A percentile compares a stretch with the other conserved stretches of the same genome.
phyloP scores from a whole-genome alignment of 257 asterid genomes.

The Solanum bulbocastanum region DNA sequence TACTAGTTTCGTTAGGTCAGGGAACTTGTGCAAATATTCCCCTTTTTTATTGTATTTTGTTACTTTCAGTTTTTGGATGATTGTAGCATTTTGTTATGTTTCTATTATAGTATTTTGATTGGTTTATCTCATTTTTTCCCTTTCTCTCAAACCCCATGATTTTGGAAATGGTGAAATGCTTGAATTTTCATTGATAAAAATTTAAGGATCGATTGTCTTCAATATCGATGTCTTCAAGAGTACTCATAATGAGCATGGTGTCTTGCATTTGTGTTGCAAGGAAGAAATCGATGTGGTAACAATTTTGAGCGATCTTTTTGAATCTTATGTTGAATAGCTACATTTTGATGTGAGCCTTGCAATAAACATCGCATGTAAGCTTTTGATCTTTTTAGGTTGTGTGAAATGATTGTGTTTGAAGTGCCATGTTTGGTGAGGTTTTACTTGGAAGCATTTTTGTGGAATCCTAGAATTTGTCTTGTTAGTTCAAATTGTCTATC shows the following conservation, averaged over 20 bases:
- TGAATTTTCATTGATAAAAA: background rate
- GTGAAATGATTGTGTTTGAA: background rate
- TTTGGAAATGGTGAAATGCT: background rate
- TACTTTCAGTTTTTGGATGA: background rate
- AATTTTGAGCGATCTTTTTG: too few species aligned
- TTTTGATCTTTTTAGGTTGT: background rate
- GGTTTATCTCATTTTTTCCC: background rate
- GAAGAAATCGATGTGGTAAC: background rate
- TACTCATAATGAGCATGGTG: background rate
- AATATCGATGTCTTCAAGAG: background rate
- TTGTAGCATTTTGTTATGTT: background rate
- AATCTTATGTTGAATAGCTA: background rate
- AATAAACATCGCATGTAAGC: background rate
- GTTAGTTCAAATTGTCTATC: background rate
- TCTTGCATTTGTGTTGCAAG: background rate
- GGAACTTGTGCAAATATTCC: background rate
- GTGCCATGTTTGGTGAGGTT: background rate
- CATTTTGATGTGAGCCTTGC: too few species aligned
- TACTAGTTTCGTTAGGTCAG: background rate
- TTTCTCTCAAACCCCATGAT: background rate
- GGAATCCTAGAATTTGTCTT: background rate
- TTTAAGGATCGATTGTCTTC: background rate
- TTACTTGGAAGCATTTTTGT: background rate
- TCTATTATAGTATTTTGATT: background rate
- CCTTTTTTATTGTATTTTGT: too few species aligned